Evolutionary conservation across 805 yeast genomes (phyloP).

Genomic region (Pichia eremophila): DNA sequence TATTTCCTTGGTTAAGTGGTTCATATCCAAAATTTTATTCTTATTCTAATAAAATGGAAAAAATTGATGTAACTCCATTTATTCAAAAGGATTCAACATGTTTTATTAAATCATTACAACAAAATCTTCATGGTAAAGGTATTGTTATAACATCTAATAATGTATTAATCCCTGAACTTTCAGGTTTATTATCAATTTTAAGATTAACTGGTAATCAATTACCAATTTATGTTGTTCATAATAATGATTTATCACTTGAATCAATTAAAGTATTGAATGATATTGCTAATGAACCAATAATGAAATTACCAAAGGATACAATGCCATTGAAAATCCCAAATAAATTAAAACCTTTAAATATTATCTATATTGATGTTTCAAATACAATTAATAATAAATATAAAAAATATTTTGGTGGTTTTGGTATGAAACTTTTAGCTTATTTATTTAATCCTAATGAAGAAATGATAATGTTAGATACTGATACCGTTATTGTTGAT

Average conservation of each 20-base stretch:
- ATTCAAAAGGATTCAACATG: slow-evolving; percentile 10
- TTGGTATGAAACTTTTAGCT: slow-evolving; percentile 44
- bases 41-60: slow-evolving; percentile 21
- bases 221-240: slow-evolving; percentile 42
- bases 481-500: slow-evolving; percentile 37
- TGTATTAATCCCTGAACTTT: slow-evolving; percentile 35
- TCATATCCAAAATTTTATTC: slow-evolving; percentile 30
- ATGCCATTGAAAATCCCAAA: slow-evolving; percentile 14
- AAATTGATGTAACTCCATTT: slow-evolving; percentile 8
- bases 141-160: slow-evolving; percentile 45
- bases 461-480: slow-evolving; percentile 45
- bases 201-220: slow-evolving; percentile 39
- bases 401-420: slow-evolving; percentile 18
- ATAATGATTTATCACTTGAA: slow-evolving; percentile 26
- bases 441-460: slow-evolving; percentile 48
- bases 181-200: slow-evolving; percentile 39
- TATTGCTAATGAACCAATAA: slow-evolving; percentile 27
- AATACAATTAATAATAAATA: slow-evolving; percentile 19
- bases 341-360: slow-evolving; percentile 20
- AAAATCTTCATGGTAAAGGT: slow-evolving; percentile 36
- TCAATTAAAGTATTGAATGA: slow-evolving; percentile 27
- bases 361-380: slow-evolving; percentile 27
- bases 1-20: slow-evolving; percentile 36
- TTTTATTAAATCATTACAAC: slow-evolving; percentile 22
- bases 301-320: slow-evolving; percentile 19